Percentiles rank a stretch among this genome's conserved stretches.
Evolutionary conservation across 306 rosid species (phyloP).

Genomic region (Dryas octopetala): DNA sequence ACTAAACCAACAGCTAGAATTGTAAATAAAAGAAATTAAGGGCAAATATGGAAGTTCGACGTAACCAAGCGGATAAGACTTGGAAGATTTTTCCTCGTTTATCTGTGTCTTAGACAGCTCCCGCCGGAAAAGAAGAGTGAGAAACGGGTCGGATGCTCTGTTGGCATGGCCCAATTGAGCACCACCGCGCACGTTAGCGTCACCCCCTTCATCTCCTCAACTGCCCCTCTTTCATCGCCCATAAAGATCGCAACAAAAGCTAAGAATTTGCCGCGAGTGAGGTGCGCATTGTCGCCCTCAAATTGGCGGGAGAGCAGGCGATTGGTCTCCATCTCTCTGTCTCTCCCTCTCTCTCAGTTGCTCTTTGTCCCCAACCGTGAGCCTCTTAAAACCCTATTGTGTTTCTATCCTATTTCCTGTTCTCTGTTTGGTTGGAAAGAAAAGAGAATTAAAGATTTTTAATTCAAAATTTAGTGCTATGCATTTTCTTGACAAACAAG

Average conservation of each 20-base stretch:
- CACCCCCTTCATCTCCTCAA: slow-evolving; percentile 23
- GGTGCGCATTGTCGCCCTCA: slow-evolving; percentile 54
- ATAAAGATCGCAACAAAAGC: background rate
- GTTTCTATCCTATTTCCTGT: background rate
- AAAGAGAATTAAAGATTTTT: background rate
- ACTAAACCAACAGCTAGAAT: background rate
- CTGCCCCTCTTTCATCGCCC: slow-evolving; percentile 7
- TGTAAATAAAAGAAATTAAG: background rate
- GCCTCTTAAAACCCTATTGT: background rate
- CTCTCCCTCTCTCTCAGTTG: slow-evolving; percentile 55
- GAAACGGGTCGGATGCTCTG: background rate
- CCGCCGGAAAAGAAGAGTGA: no score
- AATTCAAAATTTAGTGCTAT: background rate
- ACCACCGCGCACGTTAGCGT: slow-evolving; percentile 46
- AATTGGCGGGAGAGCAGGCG: slow-evolving; percentile 69
- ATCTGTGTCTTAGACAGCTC: background rate
- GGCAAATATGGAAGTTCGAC: slow-evolving; percentile 9
- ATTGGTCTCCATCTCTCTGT: slow-evolving; percentile 56
- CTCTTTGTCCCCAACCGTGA: slow-evolving; percentile 55
- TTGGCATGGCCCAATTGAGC: slow-evolving; percentile 41
- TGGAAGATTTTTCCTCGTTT: background rate
- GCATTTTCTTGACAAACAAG: background rate
- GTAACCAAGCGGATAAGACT: slow-evolving; percentile 17
- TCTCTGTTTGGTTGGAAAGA: slow-evolving; percentile 8
- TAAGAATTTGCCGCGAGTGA: slow-evolving; percentile 30